phyloP scores from a whole-genome alignment of 805 yeast species.

The Starmerella geochares region DNA sequence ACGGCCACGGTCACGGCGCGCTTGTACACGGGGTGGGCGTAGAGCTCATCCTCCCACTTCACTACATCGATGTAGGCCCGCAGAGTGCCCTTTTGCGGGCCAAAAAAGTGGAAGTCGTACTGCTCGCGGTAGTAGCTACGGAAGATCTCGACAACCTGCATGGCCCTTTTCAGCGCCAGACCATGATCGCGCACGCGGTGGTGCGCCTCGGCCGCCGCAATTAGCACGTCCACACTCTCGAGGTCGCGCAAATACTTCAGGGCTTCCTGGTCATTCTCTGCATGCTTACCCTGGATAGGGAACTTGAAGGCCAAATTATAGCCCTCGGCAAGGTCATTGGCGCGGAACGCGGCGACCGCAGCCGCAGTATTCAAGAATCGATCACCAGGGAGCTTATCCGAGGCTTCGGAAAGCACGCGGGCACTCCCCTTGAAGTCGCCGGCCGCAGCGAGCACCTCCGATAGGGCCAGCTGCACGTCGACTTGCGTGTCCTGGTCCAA shows the following conservation, averaged over 20 bases:
- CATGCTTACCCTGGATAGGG: conserved; percentile 31
- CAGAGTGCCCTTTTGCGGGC: conserved; percentile 83
- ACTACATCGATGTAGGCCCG: conserved; percentile 69
- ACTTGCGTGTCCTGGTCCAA: conserved; percentile 38
- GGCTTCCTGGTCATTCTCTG: conserved; percentile 65
- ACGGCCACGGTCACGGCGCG: conserved; percentile 61
- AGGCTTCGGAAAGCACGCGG: conserved; percentile 54
- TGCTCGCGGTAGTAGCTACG: conserved; percentile 71
- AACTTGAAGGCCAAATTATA: conserved; percentile 63
- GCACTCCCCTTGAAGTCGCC: conserved; percentile 58
- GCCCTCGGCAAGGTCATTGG: conserved; percentile 64
- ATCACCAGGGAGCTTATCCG: conserved; percentile 75
- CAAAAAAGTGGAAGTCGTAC: conserved; percentile 86
- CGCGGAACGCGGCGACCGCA: conserved; percentile 71
- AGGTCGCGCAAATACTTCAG: conserved; percentile 74
- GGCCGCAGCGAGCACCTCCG: conserved; percentile 63
- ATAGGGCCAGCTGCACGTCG: conserved; percentile 71
- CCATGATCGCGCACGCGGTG: conserved; percentile 54
- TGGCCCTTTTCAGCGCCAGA: conserved; percentile 68
- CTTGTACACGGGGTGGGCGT: conserved; percentile 57
- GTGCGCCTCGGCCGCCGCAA: conserved; percentile 78
- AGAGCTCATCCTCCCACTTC: conserved; percentile 72
- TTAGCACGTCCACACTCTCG: conserved; percentile 85
- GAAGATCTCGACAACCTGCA: conserved; percentile 56
- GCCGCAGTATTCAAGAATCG: conserved; percentile 83